These are phyloP conservation scores for Aspergillus eucalypticola DNA, from an alignment of 2,329 filamentous ascomycete species.

Conservation along the genomic window DNA sequence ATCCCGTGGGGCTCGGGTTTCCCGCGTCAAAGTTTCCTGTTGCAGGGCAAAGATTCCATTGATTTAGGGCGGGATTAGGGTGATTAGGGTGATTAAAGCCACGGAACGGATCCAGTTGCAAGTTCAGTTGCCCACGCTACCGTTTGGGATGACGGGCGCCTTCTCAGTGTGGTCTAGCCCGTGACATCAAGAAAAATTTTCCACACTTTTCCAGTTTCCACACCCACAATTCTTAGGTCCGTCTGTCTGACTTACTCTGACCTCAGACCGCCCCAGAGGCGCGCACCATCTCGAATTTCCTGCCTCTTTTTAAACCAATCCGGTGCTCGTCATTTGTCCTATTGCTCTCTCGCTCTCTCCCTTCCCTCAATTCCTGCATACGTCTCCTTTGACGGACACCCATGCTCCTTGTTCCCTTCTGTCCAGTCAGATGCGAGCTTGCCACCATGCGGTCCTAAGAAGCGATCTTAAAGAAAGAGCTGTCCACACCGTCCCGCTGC, in stretches of 20 bases:
- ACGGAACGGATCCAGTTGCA: not conserved
- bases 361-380: not conserved
- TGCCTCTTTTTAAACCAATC: constrained; percentile 6
- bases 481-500: constrained; percentile 16
- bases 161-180: constrained; percentile 10
- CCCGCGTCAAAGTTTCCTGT: constrained; percentile 10
- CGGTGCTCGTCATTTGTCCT: not conserved
- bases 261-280: constrained; percentile 20
- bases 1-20: constrained; percentile 17
- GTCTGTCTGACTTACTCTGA: constrained; percentile 5
- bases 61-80: no score
- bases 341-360: constrained; percentile 6
- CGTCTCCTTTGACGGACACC: constrained; percentile 10
- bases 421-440: constrained; percentile 24
- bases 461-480: constrained; percentile 18
- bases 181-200: constrained; percentile 18
- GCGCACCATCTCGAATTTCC: constrained; percentile 1
- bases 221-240: constrained; percentile 4
- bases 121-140: constrained; percentile 5
- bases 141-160: constrained; percentile 1
- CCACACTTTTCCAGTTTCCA: constrained; percentile 5
- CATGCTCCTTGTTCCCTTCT: constrained; percentile 13
- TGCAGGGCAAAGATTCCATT: constrained; percentile 4
- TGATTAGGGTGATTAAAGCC: not conserved
- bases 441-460: constrained; percentile 24